phyloP scores from a whole-genome alignment of 2,329 filamentous ascomycete species.

The Fusarium chuoi region DNA sequence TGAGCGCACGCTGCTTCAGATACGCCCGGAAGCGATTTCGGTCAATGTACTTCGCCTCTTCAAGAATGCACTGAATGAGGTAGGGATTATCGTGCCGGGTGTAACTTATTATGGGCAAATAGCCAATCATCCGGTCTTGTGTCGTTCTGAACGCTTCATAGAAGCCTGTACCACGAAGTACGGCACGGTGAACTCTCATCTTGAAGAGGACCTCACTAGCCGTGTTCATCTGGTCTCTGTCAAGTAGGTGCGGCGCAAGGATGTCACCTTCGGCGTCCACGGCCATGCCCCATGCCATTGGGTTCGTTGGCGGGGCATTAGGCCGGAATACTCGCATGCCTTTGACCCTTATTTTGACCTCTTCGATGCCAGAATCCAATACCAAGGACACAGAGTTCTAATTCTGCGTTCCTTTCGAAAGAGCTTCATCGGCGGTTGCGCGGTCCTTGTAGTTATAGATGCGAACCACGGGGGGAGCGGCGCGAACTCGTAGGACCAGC shows the following conservation, averaged over 20 bases:
- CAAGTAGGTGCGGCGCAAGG: background rate
- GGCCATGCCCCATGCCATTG: background rate
- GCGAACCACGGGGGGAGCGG: no score
- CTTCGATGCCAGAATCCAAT: background rate
- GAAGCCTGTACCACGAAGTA: slow-evolving; percentile 29
- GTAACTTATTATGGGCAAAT: background rate
- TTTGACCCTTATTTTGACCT: slow-evolving; percentile 8
- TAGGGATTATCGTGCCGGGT: background rate
- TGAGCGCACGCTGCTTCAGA: background rate
- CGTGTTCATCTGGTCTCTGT: background rate
- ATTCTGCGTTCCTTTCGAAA: background rate
- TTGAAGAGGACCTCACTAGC: background rate
- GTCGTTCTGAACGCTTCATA: background rate
- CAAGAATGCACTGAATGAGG: slow-evolving; percentile 1
- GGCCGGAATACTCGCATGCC: background rate
- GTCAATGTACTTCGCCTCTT: slow-evolving; percentile 10
- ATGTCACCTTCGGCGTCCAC: background rate
- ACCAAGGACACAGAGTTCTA: slow-evolving; percentile 12
- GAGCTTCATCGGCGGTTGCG: background rate
- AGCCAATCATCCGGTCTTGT: background rate
- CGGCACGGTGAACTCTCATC: slow-evolving; percentile 18
- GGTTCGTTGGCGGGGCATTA: background rate
- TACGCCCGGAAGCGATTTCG: slow-evolving; percentile 17
- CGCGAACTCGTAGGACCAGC: no score
- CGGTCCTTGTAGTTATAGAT: background rate